Conservation (phyloP, 352 stramenopile species). For the Phytophthora hibernalis region DNA sequence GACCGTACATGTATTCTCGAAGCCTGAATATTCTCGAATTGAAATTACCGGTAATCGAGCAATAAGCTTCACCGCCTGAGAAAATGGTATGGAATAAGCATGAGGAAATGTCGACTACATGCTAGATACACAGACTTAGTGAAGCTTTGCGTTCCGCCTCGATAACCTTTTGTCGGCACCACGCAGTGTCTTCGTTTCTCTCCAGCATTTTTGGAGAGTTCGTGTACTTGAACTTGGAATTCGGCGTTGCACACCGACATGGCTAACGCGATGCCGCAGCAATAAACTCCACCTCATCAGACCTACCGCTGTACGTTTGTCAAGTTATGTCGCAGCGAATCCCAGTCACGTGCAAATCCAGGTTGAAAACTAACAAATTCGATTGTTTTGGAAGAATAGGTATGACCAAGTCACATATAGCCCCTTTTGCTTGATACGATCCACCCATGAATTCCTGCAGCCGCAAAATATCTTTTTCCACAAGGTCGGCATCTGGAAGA, state of each 20-base stretch:
- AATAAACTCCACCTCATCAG: slow-evolving; percentile 36
- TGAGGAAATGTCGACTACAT: slow-evolving; percentile 5
- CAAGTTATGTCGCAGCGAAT: slow-evolving; percentile 65
- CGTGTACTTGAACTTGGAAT: slow-evolving; percentile 52
- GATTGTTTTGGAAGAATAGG: slow-evolving; percentile 26
- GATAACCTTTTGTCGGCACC: slow-evolving; percentile 61
- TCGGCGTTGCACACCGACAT: slow-evolving; percentile 49
- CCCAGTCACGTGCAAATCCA: slow-evolving; percentile 33
- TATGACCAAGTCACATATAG: slow-evolving; percentile 73
- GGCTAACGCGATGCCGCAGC: slow-evolving; percentile 53
- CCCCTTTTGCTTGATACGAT: slow-evolving; percentile 59
- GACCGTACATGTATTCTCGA: no score
- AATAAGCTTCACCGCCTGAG: slow-evolving; percentile 51
- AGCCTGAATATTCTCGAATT: no score
- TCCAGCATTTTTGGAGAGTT: no score
- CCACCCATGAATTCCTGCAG: slow-evolving; percentile 73
- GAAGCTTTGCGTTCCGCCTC: slow-evolving; percentile 51
- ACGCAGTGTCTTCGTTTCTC: slow-evolving; percentile 36
- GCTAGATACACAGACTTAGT: slow-evolving; percentile 1
- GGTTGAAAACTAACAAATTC: not conserved
- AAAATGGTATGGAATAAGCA: not conserved
- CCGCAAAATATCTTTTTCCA: slow-evolving; percentile 61
- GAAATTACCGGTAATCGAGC: slow-evolving; percentile 56
- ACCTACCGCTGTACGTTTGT: slow-evolving; percentile 73
- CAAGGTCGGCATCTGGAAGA: slow-evolving; percentile 43